Base-by-base conservation (phyloP, 352 stramenopile species). In the Phytophthora europaea region DNA sequence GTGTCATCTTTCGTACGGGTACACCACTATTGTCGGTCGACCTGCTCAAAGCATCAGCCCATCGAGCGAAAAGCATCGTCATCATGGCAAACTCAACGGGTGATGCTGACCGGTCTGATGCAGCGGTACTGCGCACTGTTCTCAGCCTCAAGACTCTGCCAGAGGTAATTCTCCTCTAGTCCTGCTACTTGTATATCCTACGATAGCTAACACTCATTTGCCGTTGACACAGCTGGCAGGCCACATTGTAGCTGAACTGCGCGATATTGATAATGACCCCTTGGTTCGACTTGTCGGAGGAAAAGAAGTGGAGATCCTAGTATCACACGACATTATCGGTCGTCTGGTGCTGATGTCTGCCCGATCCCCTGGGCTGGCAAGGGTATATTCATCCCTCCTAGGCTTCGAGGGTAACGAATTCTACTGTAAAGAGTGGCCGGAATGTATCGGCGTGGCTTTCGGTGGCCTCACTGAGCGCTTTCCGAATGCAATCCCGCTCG, bases 401-500 rank as follows among this genome's bases (percentile, higher is more conserved):
- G 90, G 90, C 2, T 97, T 97, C 72, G 88, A 94, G 28, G 90
- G 90, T 38, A 88, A 87, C 63, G 90, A 97, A 47, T 97, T 97
- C 40, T 97, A 97, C 77, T 84, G 93, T 67, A 90, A 93, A 61
- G 80, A 89, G 33, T 95, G 88, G 87, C 87, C 90, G 0, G 84
- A 92, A 52, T 92, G 92, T 33, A 67, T 79, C 12, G 90, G 89
- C 2, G 74, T 91, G 9, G 70, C 79, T 3, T 97, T 96, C 69
- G 71, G 76, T 3, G 76, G 82, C 0, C 80, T 94, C 15, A 78
- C 71, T 0, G 88, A 89, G 51, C 79, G 80, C n/a, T 97, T 97
- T 58, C 83, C 87, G n/a, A 79, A 95, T 48, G 90, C 90, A 0
- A 83, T 91, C 51, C 90, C 90, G 0, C 76, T 97, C 6, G 90